phyloP scores from a whole-genome alignment of 495 filamentous ascomycete species.

The Talaromyces adpressus region DNA sequence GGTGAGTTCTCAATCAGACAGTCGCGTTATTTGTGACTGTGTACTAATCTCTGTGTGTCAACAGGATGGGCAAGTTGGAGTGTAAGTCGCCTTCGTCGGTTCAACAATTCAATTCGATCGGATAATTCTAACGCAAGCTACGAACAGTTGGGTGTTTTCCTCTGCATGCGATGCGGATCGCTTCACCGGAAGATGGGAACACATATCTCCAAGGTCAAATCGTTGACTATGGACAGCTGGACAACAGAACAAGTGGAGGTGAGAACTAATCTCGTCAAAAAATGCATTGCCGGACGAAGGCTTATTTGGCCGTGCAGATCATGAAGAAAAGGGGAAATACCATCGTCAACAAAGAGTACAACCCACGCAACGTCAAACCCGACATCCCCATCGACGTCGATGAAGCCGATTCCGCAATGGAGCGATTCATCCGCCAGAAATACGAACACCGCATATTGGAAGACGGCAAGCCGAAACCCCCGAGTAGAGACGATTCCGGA shows the following conservation, averaged over 20 bases:
- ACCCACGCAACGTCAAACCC: slow-evolving; percentile 73
- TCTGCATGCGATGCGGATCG: slow-evolving; percentile 95
- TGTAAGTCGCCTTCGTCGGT: slow-evolving; percentile 47
- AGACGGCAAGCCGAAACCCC: slow-evolving; percentile 42
- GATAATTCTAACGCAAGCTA: background rate
- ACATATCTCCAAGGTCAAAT: slow-evolving; percentile 97
- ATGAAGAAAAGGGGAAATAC: slow-evolving; percentile 90
- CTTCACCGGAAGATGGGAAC: slow-evolving; percentile 96
- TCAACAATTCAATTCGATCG: background rate
- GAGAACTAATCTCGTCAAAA: slow-evolving; percentile 9
- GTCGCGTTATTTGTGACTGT: slow-evolving; percentile 6
- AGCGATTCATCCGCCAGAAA: slow-evolving; percentile 89
- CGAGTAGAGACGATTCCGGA: slow-evolving; percentile 33
- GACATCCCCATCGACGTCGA: slow-evolving; percentile 82
- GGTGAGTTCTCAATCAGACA: slow-evolving; percentile 44
- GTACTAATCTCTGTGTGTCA: slow-evolving; percentile 10
- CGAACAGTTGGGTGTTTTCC: slow-evolving; percentile 79
- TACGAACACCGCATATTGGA: slow-evolving; percentile 65
- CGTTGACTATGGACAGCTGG: slow-evolving; percentile 96
- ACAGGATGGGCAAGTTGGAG: slow-evolving; percentile 98
- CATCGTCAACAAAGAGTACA: slow-evolving; percentile 78
- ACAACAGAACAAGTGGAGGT: slow-evolving; percentile 93
- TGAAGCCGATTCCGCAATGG: slow-evolving; percentile 86
- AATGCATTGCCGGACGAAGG: no score
- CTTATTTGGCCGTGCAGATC: slow-evolving; percentile 30